Evolutionary conservation across 2,329 filamentous ascomycete species (phyloP).

Genomic region (Diaporthe citri): DNA sequence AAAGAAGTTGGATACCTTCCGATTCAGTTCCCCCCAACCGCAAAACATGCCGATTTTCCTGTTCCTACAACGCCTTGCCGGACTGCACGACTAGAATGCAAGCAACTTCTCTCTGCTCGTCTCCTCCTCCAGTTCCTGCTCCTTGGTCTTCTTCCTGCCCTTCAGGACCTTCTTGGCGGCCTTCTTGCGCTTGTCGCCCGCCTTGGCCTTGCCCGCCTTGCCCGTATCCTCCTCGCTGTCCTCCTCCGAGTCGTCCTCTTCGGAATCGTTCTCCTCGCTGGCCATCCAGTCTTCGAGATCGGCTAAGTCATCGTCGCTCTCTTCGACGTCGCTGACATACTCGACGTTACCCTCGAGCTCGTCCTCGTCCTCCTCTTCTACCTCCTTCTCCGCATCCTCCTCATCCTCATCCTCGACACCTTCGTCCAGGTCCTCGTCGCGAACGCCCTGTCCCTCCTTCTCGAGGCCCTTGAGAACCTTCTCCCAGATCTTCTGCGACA

Average conservation of each 20-base stretch:
- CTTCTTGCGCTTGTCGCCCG: constrained; percentile 68
- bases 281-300: constrained; percentile 95
- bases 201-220: constrained; percentile 67
- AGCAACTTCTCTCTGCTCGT: constrained; percentile 59
- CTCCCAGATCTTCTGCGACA: constrained; percentile 96
- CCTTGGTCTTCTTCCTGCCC: constrained; percentile 74
- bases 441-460: constrained; percentile 82
- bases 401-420: constrained; percentile 84
- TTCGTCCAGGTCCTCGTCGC: constrained; percentile 90
- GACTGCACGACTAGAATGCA: constrained; percentile 45
- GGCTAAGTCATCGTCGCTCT: constrained; percentile 81
- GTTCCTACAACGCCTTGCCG: constrained; percentile 16
- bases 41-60: constrained; percentile 25
- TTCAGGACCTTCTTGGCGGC: constrained; percentile 61
- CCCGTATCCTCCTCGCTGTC: constrained; percentile 50
- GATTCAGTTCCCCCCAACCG: no score
- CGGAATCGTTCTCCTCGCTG: constrained; percentile 75
- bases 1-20: not conserved
- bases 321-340: constrained; percentile 92
- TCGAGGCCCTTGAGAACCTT: constrained; percentile 94
- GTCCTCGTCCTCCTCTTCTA: constrained; percentile 75
- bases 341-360: constrained; percentile 85
- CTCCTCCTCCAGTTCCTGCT: constrained; percentile 80
- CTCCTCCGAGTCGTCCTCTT: constrained; percentile 66
- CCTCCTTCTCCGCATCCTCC: constrained; percentile 74